phyloP scores from a whole-genome alignment of 2,329 filamentous ascomycete genomes.

The Penicillium hesseltinei region DNA sequence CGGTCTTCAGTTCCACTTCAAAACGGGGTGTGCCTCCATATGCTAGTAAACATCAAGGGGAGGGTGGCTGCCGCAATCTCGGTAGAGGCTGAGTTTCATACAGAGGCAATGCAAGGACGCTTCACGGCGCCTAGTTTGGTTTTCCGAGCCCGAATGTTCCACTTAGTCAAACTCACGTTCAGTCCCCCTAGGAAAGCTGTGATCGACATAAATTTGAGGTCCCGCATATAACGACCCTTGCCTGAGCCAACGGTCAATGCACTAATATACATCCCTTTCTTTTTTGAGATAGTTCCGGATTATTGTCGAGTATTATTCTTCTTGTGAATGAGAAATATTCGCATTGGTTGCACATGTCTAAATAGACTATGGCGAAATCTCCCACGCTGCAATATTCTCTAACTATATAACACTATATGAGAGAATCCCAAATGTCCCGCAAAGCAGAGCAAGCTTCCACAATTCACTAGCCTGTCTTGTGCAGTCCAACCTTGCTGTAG shows the following conservation, averaged over 20 bases:
- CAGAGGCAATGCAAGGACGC: not conserved
- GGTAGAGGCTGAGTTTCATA: not conserved
- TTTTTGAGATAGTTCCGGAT: not conserved
- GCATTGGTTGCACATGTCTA: not conserved
- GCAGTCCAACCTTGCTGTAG: not conserved
- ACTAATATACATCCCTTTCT: not conserved
- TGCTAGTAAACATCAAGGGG: not conserved
- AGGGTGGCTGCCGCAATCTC: not conserved
- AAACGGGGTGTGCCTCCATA: not conserved
- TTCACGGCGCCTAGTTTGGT: not conserved
- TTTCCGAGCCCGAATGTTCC: not conserved
- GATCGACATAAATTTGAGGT: not conserved
- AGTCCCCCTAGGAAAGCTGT: not conserved
- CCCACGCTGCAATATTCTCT: not conserved
- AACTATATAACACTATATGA: not conserved
- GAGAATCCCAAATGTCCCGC: not conserved
- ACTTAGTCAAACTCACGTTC: not conserved
- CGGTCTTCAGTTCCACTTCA: not conserved
- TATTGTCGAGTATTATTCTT: not conserved
- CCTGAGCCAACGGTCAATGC: not conserved
- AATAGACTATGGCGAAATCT: not conserved
- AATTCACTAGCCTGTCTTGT: not conserved
- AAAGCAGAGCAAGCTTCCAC: not conserved
- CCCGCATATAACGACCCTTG: conserved; percentile 7
- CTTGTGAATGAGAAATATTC: not conserved